Evolutionary conservation across 176 grass and related monocot species (phyloP).

Genomic region (Phoenix dactylifera): DNA sequence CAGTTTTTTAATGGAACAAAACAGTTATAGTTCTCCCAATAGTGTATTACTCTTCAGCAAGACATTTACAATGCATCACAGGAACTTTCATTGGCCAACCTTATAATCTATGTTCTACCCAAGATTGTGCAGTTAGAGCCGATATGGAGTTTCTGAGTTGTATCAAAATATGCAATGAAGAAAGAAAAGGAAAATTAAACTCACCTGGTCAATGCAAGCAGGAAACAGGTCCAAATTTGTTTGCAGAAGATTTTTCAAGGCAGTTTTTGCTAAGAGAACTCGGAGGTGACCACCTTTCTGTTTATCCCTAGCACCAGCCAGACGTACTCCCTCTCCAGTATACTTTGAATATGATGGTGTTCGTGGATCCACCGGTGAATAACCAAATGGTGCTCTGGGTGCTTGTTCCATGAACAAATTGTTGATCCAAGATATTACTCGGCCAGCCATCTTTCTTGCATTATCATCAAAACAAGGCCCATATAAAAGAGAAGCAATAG

Average conservation of each 20-base stretch:
- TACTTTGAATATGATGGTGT: constrained; percentile 84
- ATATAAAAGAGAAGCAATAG: constrained; percentile 87
- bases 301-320: constrained; percentile 51
- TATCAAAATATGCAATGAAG: constrained; percentile 7
- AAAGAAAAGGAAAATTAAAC: constrained; percentile 15
- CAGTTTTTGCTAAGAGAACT: constrained; percentile 87
- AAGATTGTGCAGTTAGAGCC: background rate
- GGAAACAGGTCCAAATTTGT: constrained; percentile 93
- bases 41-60: too few species aligned
- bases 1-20: too few species aligned
- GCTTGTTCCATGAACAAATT: constrained; percentile 60
- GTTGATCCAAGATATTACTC: constrained; percentile 81
- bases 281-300: constrained; percentile 70
- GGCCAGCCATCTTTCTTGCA: constrained; percentile 80
- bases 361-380: constrained; percentile 80
- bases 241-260: constrained; percentile 79
- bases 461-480: constrained; percentile 99
- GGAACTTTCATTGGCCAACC: too few species aligned
- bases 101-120: too few species aligned
- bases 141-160: background rate
- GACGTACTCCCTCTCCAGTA: constrained; percentile 45
- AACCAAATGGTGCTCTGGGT: constrained; percentile 60
- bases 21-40: too few species aligned
- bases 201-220: constrained; percentile 93
- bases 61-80: too few species aligned